A percentile compares a stretch with the other conserved stretches of the same genome.
phyloP scores from a whole-genome alignment of 192 early-diverging fungal genomes.

The Blastocladiella britannica region DNA sequence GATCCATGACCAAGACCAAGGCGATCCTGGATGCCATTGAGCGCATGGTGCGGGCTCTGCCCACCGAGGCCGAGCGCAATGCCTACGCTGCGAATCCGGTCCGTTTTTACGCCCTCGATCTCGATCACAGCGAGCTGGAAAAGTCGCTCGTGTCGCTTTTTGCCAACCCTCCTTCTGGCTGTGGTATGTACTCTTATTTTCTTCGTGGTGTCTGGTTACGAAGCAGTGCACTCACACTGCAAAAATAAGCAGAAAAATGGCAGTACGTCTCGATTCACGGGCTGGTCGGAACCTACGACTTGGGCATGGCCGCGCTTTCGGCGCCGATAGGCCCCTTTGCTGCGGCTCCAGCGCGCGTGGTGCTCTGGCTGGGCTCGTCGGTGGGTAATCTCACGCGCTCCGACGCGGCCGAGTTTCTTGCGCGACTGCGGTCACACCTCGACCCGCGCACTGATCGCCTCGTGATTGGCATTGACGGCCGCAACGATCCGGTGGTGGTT shows the following conservation, averaged over 20 bases:
- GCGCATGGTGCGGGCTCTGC: too few relatives aligned
- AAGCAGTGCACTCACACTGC: too few relatives aligned
- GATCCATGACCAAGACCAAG: slow-evolving; percentile 73
- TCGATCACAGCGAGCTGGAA: slow-evolving; percentile 56
- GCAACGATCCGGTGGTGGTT: slow-evolving; percentile 48
- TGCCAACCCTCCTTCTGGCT: too few relatives aligned
- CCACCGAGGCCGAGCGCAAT: too few relatives aligned
- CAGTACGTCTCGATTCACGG: slow-evolving; percentile 49
- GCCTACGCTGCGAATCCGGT: too few relatives aligned
- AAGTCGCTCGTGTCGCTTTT: slow-evolving; percentile 46
- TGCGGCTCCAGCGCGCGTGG: slow-evolving; percentile 31
- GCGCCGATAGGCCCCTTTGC: too few relatives aligned
- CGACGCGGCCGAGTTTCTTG: slow-evolving; percentile 48
- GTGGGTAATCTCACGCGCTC: slow-evolving; percentile 54
- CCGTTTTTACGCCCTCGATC: slow-evolving; percentile 76
- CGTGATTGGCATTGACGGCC: slow-evolving; percentile 65
- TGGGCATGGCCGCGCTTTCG: slow-evolving; percentile 46
- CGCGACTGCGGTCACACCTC: slow-evolving; percentile 31
- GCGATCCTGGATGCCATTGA: slow-evolving; percentile 52
- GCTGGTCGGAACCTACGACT: slow-evolving; percentile 74
- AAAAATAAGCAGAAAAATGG: too few relatives aligned
- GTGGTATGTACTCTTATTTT: too few relatives aligned
- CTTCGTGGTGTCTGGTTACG: too few relatives aligned
- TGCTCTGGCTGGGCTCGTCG: slow-evolving; percentile 79
- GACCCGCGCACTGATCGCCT: slow-evolving; percentile 42